A percentile compares a stretch with the other conserved stretches of the same genome.
phyloP scores from a whole-genome alignment of 2,329 filamentous ascomycete genomes.

The Cadophora sp. region DNA sequence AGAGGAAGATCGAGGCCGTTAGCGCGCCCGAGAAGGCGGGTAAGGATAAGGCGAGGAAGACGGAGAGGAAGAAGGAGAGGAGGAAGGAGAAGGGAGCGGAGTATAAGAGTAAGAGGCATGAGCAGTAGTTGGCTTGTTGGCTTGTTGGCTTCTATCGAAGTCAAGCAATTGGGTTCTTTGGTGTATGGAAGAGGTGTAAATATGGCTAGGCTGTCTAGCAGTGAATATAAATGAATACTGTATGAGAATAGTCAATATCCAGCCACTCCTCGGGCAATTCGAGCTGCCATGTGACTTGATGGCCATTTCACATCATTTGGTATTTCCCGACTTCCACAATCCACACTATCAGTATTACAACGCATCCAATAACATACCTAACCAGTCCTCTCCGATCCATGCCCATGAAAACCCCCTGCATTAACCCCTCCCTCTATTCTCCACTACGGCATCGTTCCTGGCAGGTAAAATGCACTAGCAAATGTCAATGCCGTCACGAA shows the following conservation, averaged over 20 bases:
- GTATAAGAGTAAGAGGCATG: conserved; percentile 56
- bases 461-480: not conserved
- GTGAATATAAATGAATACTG: too few relatives aligned
- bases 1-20: conserved; percentile 90
- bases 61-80: conserved; percentile 83
- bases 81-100: conserved; percentile 80
- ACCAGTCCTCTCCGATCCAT: too few relatives aligned
- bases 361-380: too few relatives aligned
- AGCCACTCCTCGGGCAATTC: too few relatives aligned
- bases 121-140: conserved; percentile 27
- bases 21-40: conserved; percentile 80
- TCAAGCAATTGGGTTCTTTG: not conserved
- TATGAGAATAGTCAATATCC: too few relatives aligned
- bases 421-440: not conserved
- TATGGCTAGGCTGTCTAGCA: too few relatives aligned
- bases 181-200: not conserved
- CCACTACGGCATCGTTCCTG: not conserved
- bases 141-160: not conserved
- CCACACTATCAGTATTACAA: too few relatives aligned
- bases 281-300: too few relatives aligned
- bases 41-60: conserved; percentile 80
- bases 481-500: conserved; percentile 13
- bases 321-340: too few relatives aligned
- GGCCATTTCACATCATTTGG: too few relatives aligned
- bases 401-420: not conserved